These are phyloP conservation scores for Spathaspora girioi DNA, from an alignment of 805 yeast species.

Conservation along the genomic window DNA sequence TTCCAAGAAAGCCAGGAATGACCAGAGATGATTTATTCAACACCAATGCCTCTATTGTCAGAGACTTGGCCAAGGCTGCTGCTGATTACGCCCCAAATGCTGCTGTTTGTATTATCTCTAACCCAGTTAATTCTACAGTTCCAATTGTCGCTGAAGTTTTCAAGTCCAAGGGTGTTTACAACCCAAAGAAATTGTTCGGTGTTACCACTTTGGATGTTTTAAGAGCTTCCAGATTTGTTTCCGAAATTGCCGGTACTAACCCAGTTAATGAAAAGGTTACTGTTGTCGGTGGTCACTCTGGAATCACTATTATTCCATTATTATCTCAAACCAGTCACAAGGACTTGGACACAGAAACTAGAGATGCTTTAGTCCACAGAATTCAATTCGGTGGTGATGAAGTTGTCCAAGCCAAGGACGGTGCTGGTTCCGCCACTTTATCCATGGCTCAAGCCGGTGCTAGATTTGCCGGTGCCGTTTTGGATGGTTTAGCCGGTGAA, in stretches of 20 bases:
- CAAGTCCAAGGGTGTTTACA: conserved; percentile 80
- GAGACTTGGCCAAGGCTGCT: conserved; percentile 83
- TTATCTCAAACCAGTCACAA: conserved; percentile 79
- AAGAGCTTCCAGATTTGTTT: conserved; percentile 83
- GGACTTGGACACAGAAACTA: conserved; percentile 38
- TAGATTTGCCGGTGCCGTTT: conserved; percentile 62
- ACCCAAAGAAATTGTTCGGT: conserved; percentile 91
- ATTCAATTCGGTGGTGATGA: conserved; percentile 97
- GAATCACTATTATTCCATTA: conserved; percentile 92
- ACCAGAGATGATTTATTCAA: conserved; percentile 95
- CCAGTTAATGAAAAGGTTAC: conserved; percentile 75
- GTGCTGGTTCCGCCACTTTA: conserved; percentile 90
- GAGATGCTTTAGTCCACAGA: conserved; percentile 66
- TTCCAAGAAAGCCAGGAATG: conserved; percentile 99
- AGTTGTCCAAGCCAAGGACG: conserved; percentile 89
- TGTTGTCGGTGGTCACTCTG: conserved; percentile 97
- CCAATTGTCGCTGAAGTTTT: conserved; percentile 94
- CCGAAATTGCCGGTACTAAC: conserved; percentile 64
- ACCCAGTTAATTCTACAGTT: conserved; percentile 97
- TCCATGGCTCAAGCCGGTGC: conserved; percentile 95
- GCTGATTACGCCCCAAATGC: conserved; percentile 86
- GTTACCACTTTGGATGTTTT: conserved; percentile 92
- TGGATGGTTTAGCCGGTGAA: conserved; percentile 63
- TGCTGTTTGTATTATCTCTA: conserved; percentile 75
- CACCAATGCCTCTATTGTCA: conserved; percentile 93